phyloP scores from a whole-genome alignment of 2,329 filamentous ascomycete species.

The Scorias spongiosa region DNA sequence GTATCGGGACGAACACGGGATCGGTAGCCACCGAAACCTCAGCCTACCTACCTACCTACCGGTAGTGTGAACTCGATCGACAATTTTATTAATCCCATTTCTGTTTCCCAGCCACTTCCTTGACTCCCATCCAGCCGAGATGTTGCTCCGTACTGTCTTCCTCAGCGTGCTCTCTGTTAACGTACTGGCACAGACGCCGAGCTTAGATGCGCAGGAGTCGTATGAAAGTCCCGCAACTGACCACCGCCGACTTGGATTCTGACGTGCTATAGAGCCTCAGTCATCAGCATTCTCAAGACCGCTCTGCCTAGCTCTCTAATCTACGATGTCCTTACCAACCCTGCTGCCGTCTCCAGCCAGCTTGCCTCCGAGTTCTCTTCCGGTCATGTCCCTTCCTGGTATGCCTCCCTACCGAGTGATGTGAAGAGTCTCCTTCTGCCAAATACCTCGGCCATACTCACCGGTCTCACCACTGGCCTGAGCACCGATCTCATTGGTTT shows the following conservation, averaged over 20 bases:
- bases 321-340: constrained; percentile 26
- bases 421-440: constrained; percentile 29
- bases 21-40: no score
- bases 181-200: constrained; percentile 7
- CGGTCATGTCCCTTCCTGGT: constrained; percentile 30
- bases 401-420: constrained; percentile 28
- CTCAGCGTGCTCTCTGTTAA: constrained; percentile 12
- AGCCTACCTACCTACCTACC: no score
- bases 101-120: no score
- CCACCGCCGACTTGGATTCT: not conserved
- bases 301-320: constrained; percentile 28
- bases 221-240: not conserved
- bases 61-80: no score
- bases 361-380: constrained; percentile 29
- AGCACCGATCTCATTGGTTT: constrained; percentile 4
- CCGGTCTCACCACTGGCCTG: constrained; percentile 8
- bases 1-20: no score
- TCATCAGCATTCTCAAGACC: constrained; percentile 28
- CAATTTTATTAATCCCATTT: no score
- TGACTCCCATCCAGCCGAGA: constrained; percentile 4
- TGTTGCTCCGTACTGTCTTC: constrained; percentile 15
- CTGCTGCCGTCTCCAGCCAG: constrained; percentile 24
- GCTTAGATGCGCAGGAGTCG: not conserved
- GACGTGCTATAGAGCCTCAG: constrained; percentile 17
- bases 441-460: constrained; percentile 10